Conservation (phyloP, 495 filamentous ascomycete species). For the Aspergillus campestris region DNA sequence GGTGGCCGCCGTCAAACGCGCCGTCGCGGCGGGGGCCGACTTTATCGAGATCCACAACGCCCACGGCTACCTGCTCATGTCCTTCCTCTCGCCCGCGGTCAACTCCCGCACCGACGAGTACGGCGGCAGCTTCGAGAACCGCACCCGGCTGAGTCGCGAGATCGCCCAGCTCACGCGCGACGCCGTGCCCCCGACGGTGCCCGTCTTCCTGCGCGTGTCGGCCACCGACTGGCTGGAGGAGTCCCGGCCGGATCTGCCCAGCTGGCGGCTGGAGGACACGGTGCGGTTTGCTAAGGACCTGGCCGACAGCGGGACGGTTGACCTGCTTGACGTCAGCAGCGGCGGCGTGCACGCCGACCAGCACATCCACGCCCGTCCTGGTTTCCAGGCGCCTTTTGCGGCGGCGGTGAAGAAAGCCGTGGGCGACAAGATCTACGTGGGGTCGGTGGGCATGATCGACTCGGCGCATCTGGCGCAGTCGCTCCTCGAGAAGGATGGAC, state of each 20-base stretch:
- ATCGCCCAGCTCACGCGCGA: constrained; percentile 45
- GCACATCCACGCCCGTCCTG: constrained; percentile 45
- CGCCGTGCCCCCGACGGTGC: constrained; percentile 51
- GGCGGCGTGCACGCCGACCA: constrained; percentile 51
- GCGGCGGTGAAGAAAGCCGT: constrained; percentile 50
- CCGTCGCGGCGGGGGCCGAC: constrained; percentile 49
- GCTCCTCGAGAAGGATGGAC: constrained; percentile 41
- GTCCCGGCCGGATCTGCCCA: constrained; percentile 30
- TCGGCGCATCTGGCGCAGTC: constrained; percentile 47
- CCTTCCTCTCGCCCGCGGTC: constrained; percentile 53
- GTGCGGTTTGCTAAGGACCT: constrained; percentile 45
- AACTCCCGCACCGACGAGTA: constrained; percentile 56
- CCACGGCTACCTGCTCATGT: constrained; percentile 56
- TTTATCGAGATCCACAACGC: constrained; percentile 50
- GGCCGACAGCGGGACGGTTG: constrained; percentile 44
- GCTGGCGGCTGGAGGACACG: constrained; percentile 50
- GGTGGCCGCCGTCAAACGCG: constrained; percentile 44
- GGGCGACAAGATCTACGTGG: constrained; percentile 48
- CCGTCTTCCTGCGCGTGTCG: constrained; percentile 54
- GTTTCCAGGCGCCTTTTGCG: constrained; percentile 57
- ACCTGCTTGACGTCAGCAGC: constrained; percentile 55
- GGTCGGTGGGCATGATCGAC: constrained; percentile 54
- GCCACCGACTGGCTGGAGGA: constrained; percentile 54
- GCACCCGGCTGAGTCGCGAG: constrained; percentile 48
- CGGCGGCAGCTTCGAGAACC: constrained; percentile 55